Evolutionary conservation across 768 basidiomycete genomes (phyloP), one percentile per base, ranked within the genome.

Genomic region (Termitomyces sp.): DNA sequence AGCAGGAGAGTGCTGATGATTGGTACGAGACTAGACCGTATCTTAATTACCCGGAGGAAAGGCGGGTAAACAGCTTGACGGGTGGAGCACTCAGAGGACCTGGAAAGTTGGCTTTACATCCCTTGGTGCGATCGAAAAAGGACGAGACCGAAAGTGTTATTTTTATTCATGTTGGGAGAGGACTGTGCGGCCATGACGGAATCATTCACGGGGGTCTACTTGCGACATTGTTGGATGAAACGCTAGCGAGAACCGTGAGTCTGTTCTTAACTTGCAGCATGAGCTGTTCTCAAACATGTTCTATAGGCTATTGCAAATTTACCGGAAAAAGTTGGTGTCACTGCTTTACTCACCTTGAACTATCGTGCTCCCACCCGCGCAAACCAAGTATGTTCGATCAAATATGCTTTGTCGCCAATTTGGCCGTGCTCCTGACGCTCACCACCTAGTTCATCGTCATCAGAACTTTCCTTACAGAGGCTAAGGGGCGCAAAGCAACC

Each of bases 131-230:
- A 22, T 82, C 83, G 18, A 82, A 77, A 64, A 77, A 74, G 55
- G 93, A 97, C 72, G 91, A 94, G 68, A 78, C 77, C 12, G 91
- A 93, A 72, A 82, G 82, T 10, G 66, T 85, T 28, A 76, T 84
- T 5, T 75, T 97, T 58, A 55, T 94, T 1, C 96, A 98, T 65
- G 76, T 97, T 2, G 96, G 96, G 1, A 74, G 90, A 42, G 90
- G 87, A 2, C 60, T 98, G 52, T 98, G 96, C 66, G 95, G 92
- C 4, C 89, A 96, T 61, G 94, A 96, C 71, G 96, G 96, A 0
- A 94, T 99, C 60, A 75, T 98, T 3, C 96, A 99, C 64, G 96
- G 96, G 0, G 96, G 96, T 1, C 65, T 98, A 58, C 76, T 98
- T 20, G 93, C 94, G 39, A 97, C 94, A 2, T 70, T 98, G 18